Evolutionary conservation across 257 asterid species (phyloP), one percentile per base, ranked within the genome.

Genomic region (Dorcoceras hygrometricum): DNA sequence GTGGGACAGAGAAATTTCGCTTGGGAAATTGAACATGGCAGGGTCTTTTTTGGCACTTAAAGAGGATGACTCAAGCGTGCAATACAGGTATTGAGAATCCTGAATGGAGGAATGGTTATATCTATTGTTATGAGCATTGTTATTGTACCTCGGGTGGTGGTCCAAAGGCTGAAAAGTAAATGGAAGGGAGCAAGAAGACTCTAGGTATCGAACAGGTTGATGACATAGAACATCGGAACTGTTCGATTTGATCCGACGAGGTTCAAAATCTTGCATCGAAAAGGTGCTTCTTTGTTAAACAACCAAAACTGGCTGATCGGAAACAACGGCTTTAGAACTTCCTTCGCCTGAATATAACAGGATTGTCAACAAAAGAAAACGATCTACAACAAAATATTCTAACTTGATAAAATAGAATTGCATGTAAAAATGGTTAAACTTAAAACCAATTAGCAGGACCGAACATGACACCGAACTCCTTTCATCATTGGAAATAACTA

Each of bases 21-120:
- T 77, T 6, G 95, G 79, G 3, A 88, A 84, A 75, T 78, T 74
- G 71, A 39, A 43, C 18, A 60, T 11, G n/a, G 63, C 29, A 59
- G 54, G 54, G 54, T 46, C 54, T 46, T 60, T 51, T 63, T 77
- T 75, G 26, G 63, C 73, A 10, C 63, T 71, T 65, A 83, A 57
- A 0, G 89, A 74, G 75, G 96, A 85, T 5, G 97, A 88, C 77
- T 91, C 95, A 11, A 88, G 80, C 1, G 92, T 86, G 67, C 87
- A 79, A 43, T 78, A 84, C 34, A 66, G 79, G 50, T 73, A 81
- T 53, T 73, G 76, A 62, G 84, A 73, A 57, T 76, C 61, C 58
- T 73, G 85, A 62, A 75, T 11, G 20, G 83, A 73, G 76, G 54
- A 46, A 46, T 66, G 76, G 64, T 67, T 76, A 63, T 69, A 67